Evolutionary conservation across 768 basidiomycete species (phyloP), one percentile per base, ranked within the genome.

Genomic region (Tulasnella sp.): DNA sequence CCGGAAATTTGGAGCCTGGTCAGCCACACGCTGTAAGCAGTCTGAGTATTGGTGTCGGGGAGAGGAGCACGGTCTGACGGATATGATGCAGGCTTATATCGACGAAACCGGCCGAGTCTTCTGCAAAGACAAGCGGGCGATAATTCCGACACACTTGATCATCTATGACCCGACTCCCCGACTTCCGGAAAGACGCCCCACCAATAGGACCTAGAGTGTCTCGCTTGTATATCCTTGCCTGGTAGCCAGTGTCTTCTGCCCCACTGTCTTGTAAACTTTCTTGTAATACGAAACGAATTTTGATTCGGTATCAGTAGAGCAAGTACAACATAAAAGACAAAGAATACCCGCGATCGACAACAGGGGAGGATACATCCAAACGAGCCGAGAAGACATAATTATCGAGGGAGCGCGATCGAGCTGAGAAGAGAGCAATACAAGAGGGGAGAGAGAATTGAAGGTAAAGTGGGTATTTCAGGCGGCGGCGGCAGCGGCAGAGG

Each of bases 51-150:
- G 18, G 2, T 26, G 26, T 10, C 29, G 9, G 18, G 18, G 35
- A 18, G 9, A 35, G 7, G 35, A 16, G 11, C 23, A 40, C 6
- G 5, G 20, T 72, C 37, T 40, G n/a, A 72, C n/a, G n/a, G 20
- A 2, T 9, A 40, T 16, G 29, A 15, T 40, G 7, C 23, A 72
- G 71, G 71, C 5, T 0, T 40, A 15, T 35, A 16, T 72, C 37
- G 71, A 72, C 71, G 71, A 72, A 23, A 72, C 37, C 23, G 71
- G 71, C 37, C 71, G 44, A 72, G 44, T 72, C 10, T 40, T 40
- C 71, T 72, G 71, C 71, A 72, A 72, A 20, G 44, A 72, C 23
- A 72, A 72, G 44, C 39, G 44, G 29, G 44, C 37, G 29, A 72
- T 72, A 29, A 29, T 72, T 26, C 71, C 71, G 20, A 72, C 37